Percentiles rank a stretch among this genome's conserved stretches.
These are phyloP conservation scores for Cryptomeria japonica DNA, from an alignment of 75 land plant genomes.

Conservation along the genomic window DNA sequence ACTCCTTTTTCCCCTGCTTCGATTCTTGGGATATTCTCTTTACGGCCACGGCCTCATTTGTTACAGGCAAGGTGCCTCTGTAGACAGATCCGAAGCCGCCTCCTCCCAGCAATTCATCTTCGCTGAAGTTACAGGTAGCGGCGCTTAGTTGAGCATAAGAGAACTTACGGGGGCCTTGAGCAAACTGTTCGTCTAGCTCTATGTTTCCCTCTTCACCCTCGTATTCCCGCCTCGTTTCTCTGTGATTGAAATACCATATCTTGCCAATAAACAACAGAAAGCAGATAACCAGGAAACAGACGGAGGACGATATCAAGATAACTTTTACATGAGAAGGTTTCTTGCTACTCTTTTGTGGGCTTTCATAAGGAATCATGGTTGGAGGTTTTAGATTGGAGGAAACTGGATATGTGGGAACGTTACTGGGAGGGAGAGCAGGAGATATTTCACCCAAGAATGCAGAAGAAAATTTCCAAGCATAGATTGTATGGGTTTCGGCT, in stretches of 20 bases:
- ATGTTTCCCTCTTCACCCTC: background rate
- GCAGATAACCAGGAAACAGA: background rate
- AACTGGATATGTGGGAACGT: background rate
- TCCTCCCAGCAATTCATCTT: too few species aligned
- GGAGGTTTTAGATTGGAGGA: too few species aligned
- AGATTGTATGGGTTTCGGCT: constrained; percentile 13
- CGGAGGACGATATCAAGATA: background rate
- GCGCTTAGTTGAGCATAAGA: background rate
- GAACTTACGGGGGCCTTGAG: too few species aligned
- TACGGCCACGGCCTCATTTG: background rate
- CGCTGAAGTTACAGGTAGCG: too few species aligned
- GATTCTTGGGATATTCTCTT: constrained; percentile 19
- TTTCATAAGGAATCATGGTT: background rate
- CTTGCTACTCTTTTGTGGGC: background rate
- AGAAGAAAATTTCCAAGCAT: constrained; percentile 16
- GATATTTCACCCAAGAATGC: background rate
- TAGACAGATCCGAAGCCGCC: too few species aligned
- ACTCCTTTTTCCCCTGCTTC: constrained; percentile 28
- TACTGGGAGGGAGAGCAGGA: background rate
- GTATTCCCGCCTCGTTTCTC: background rate
- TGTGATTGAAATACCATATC: background rate
- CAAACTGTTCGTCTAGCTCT: too few species aligned
- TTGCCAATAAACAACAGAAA: background rate
- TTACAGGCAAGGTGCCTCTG: too few species aligned
- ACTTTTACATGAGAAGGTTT: too few species aligned